Conservation (phyloP, 495 filamentous ascomycete genomes). For the Penicillium alfredii region DNA sequence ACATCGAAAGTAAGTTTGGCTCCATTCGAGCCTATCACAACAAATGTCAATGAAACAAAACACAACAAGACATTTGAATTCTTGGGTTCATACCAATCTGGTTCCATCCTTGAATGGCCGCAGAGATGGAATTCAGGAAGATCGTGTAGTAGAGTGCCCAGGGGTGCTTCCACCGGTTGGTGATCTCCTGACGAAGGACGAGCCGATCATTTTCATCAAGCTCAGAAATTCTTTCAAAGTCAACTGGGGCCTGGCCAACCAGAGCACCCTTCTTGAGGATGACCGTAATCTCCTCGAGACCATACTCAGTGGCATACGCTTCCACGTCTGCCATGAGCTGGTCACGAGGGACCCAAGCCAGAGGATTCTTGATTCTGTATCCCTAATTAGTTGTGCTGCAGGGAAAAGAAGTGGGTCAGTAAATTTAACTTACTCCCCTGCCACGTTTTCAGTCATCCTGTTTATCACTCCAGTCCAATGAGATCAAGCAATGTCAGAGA, state of each 20-base stretch:
- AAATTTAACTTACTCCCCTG: constrained; percentile 15
- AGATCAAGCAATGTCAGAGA: too few relatives aligned
- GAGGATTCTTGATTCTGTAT: constrained; percentile 51
- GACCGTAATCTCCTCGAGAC: too few relatives aligned
- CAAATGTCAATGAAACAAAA: background rate
- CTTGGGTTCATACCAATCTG: constrained; percentile 43
- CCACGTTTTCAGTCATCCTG: constrained; percentile 16
- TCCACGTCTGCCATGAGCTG: constrained; percentile 52
- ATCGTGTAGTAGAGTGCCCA: constrained; percentile 59
- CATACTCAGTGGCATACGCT: constrained; percentile 47
- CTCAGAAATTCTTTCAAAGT: constrained; percentile 48
- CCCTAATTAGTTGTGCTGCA: background rate
- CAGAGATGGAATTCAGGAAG: constrained; percentile 64
- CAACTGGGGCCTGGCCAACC: constrained; percentile 54
- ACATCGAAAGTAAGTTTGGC: constrained; percentile 63
- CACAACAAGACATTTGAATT: background rate
- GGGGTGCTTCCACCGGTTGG: constrained; percentile 62
- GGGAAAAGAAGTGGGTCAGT: background rate
- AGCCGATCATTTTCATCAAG: constrained; percentile 50
- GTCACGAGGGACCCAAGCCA: constrained; percentile 47
- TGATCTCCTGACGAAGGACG: constrained; percentile 49
- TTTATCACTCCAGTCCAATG: too few relatives aligned
- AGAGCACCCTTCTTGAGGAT: constrained; percentile 61
- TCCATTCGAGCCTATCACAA: constrained; percentile 55
- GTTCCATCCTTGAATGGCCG: constrained; percentile 62